These are phyloP conservation scores for Zalerion maritima DNA, from an alignment of 495 filamentous ascomycete species.

Conservation along the genomic window DNA sequence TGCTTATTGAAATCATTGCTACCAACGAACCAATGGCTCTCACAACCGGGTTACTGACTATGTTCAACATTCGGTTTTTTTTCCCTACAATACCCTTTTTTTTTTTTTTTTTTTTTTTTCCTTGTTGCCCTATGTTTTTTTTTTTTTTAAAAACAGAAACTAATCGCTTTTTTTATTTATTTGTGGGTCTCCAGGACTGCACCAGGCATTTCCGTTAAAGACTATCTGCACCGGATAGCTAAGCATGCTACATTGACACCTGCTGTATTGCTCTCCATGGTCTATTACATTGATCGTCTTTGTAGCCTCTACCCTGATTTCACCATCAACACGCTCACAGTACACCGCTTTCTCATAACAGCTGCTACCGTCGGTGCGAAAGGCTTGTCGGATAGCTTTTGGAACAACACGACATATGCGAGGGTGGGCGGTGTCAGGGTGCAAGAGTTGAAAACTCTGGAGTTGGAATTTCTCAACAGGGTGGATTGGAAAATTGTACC, in stretches of 20 bases:
- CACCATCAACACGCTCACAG: conserved; percentile 84
- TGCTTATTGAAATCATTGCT: not conserved
- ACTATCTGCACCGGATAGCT: conserved; percentile 84
- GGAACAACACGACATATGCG: conserved; percentile 94
- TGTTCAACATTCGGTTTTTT: no score
- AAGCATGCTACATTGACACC: conserved; percentile 88
- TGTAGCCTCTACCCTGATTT: conserved; percentile 86
- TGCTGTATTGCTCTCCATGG: conserved; percentile 96
- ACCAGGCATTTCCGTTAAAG: conserved; percentile 80
- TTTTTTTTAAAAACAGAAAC: no score
- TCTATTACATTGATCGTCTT: conserved; percentile 95
- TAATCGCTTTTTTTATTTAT: no score
- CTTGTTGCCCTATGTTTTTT: conserved; percentile 4
- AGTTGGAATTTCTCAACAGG: conserved; percentile 80
- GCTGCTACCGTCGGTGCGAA: conserved; percentile 92
- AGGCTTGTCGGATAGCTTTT: conserved; percentile 89
- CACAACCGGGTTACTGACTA: not conserved
- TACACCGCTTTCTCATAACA: conserved; percentile 92
- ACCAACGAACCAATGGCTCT: not conserved
- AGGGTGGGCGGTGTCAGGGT: conserved; percentile 83
- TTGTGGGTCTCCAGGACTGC: conserved; percentile 73
- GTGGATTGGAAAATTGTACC: conserved; percentile 96
- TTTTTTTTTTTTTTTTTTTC: not conserved
- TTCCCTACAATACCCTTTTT: not conserved
- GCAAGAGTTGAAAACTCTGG: conserved; percentile 78